Percentiles rank a stretch among this genome's conserved stretches.
Evolutionary conservation across 2,329 filamentous ascomycete species (phyloP).

Genomic region (Penicillium sp.): DNA sequence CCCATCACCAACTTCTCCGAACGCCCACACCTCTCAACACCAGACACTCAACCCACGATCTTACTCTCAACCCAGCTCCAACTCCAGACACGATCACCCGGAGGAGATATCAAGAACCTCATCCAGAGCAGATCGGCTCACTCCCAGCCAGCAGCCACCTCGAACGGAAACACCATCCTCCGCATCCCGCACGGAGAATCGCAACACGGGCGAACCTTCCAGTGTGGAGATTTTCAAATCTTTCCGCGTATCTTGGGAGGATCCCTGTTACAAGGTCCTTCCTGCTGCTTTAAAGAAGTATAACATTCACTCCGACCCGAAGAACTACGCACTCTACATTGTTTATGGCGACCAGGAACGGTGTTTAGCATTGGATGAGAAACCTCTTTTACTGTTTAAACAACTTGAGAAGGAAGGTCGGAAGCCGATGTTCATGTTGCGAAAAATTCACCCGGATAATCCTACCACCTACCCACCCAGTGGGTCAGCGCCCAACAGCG

Average conservation of each 20-base stretch:
- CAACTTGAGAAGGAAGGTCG: slow-evolving; percentile 94
- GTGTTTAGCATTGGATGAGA: slow-evolving; percentile 86
- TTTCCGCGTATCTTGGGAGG: slow-evolving; percentile 96
- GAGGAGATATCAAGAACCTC: slow-evolving; percentile 35
- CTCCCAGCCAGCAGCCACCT: slow-evolving; percentile 31
- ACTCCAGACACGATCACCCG: slow-evolving; percentile 38
- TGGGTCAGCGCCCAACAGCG: slow-evolving; percentile 32
- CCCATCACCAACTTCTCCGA: slow-evolving; percentile 47
- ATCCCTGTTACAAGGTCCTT: slow-evolving; percentile 95
- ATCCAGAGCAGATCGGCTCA: slow-evolving; percentile 34
- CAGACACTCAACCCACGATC: slow-evolving; percentile 45
- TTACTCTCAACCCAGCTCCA: slow-evolving; percentile 38
- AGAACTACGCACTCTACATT: slow-evolving; percentile 96
- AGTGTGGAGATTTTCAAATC: slow-evolving; percentile 96
- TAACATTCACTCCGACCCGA: slow-evolving; percentile 96
- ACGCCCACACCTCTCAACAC: slow-evolving; percentile 40
- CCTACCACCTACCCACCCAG: slow-evolving; percentile 15
- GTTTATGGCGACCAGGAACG: slow-evolving; percentile 98
- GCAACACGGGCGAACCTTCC: slow-evolving; percentile 34
- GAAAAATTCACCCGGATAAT: slow-evolving; percentile 57
- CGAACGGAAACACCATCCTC: slow-evolving; percentile 33
- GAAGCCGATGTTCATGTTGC: slow-evolving; percentile 99
- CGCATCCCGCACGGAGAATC: slow-evolving; percentile 29
- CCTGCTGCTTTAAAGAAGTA: slow-evolving; percentile 96
- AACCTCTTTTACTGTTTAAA: slow-evolving; percentile 93